Conservation (phyloP, 257 asterid genomes). For the Nicotiana benthamiana region DNA sequence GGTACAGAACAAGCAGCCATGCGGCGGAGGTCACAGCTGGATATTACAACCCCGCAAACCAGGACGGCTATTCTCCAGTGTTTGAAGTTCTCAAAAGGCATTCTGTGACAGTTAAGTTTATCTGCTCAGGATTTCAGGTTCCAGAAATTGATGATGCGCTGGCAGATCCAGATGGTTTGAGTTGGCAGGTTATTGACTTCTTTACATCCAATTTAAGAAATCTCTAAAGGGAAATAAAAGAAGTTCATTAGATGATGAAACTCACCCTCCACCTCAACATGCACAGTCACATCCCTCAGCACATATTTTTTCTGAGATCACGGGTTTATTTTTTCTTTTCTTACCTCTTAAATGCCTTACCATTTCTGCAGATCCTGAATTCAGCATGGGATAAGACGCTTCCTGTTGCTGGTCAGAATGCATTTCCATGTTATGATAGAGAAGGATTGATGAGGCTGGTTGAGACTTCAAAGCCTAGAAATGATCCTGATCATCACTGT, state of each 20-base stretch:
- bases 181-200: constrained; percentile 51
- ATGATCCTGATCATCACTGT: constrained; percentile 49
- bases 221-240: neutral
- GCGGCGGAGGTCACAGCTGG: constrained; percentile 83
- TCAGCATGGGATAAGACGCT: constrained; percentile 57
- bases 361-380: constrained; percentile 43
- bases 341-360: neutral
- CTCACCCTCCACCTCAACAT: neutral
- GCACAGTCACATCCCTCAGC: neutral
- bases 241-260: neutral
- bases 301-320: neutral
- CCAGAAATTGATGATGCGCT: constrained; percentile 40
- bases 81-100: constrained; percentile 53
- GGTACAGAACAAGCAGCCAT: constrained; percentile 69
- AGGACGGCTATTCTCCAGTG: constrained; percentile 51
- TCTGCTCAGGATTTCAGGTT: constrained; percentile 33
- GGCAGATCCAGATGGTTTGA: constrained; percentile 53
- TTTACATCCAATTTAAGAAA: neutral
- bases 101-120: constrained; percentile 32
- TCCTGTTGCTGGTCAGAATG: constrained; percentile 53
- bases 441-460: constrained; percentile 46
- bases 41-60: constrained; percentile 49
- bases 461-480: constrained; percentile 54
- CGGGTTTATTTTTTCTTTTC: neutral
- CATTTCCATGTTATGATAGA: constrained; percentile 38